Evolutionary conservation across 2,329 filamentous ascomycete species (phyloP).

Genomic region (Sphaerulina musiva): DNA sequence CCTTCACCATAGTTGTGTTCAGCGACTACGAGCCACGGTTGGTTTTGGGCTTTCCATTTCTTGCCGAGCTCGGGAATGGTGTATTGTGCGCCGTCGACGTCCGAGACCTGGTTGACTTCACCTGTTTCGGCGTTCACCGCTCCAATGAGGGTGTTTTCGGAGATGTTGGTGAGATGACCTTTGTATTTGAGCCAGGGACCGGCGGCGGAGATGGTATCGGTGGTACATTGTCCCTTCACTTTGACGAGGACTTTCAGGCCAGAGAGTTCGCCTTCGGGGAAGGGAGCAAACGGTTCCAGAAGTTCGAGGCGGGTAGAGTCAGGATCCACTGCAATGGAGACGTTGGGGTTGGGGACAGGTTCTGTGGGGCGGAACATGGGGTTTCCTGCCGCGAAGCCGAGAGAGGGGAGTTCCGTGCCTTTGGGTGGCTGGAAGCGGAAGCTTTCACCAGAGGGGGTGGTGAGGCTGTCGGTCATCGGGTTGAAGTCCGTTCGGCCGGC

Average conservation of each 20-base stretch:
- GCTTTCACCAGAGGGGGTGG: slow-evolving; percentile 65
- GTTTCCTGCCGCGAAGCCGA: slow-evolving; percentile 77
- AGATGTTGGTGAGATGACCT: slow-evolving; percentile 96
- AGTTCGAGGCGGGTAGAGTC: slow-evolving; percentile 85
- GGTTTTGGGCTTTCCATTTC: slow-evolving; percentile 68
- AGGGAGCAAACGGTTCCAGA: slow-evolving; percentile 81
- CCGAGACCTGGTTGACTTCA: slow-evolving; percentile 88
- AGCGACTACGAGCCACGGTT: slow-evolving; percentile 87
- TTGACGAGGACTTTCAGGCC: slow-evolving; percentile 87
- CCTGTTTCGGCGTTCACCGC: slow-evolving; percentile 87
- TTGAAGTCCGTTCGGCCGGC: slow-evolving; percentile 92
- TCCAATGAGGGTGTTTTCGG: slow-evolving; percentile 92
- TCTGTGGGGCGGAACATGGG: slow-evolving; percentile 65
- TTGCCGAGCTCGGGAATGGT: slow-evolving; percentile 83
- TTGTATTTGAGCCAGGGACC: slow-evolving; percentile 99
- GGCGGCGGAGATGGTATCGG: slow-evolving; percentile 94
- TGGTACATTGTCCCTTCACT: slow-evolving; percentile 95
- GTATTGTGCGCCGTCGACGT: slow-evolving; percentile 60
- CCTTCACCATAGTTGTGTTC: slow-evolving; percentile 98
- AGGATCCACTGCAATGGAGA: slow-evolving; percentile 71
- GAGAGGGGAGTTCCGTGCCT: slow-evolving; percentile 55
- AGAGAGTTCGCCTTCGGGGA: slow-evolving; percentile 65
- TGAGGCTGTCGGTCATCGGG: slow-evolving; percentile 79
- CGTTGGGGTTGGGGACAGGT: slow-evolving; percentile 62
- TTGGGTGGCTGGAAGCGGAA: slow-evolving; percentile 79